These are phyloP conservation scores for Hippophae gyantsensis DNA, from an alignment of 306 rosid species.

Conservation along the genomic window DNA sequence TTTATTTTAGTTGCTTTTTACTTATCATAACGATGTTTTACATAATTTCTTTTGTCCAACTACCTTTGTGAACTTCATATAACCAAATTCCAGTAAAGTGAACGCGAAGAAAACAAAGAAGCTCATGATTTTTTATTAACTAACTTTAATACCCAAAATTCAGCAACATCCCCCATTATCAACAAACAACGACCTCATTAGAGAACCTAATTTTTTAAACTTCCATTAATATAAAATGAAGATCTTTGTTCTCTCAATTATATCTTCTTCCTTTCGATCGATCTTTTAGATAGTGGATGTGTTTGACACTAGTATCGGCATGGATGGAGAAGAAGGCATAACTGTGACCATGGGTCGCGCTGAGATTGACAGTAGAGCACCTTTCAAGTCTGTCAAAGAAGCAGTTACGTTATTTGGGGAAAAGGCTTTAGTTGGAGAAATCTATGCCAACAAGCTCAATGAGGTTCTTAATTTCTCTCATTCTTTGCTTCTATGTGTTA, in stretches of 20 bases:
- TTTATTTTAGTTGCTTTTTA: too few relatives aligned
- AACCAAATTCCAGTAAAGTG: slow-evolving; percentile 88
- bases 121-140: slow-evolving; percentile 29
- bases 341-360: slow-evolving; percentile 40
- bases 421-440: slow-evolving; percentile 66
- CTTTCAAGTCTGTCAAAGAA: slow-evolving; percentile 81
- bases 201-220: too few relatives aligned
- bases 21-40: too few relatives aligned
- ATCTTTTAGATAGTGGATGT: too few relatives aligned
- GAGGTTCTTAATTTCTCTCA: slow-evolving; percentile 32
- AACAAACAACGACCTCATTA: slow-evolving; percentile 11
- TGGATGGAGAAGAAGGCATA: slow-evolving; percentile 29
- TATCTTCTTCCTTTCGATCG: too few relatives aligned
- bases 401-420: slow-evolving; percentile 84
- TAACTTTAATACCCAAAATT: slow-evolving; percentile 18
- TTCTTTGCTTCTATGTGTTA: neutral
- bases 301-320: neutral
- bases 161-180: slow-evolving; percentile 37
- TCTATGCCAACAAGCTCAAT: slow-evolving; percentile 68
- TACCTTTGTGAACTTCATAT: slow-evolving; percentile 66
- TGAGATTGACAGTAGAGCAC: slow-evolving; percentile 77
- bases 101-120: slow-evolving; percentile 68
- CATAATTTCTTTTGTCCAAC: slow-evolving; percentile 50
- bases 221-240: slow-evolving; percentile 26
- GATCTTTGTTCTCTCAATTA: slow-evolving; percentile 3